A percentile compares a stretch with the other conserved stretches of the same genome.
These are phyloP conservation scores for Tilletia walkeri DNA, from an alignment of 1,284 basidiomycete genomes.

Conservation along the genomic window DNA sequence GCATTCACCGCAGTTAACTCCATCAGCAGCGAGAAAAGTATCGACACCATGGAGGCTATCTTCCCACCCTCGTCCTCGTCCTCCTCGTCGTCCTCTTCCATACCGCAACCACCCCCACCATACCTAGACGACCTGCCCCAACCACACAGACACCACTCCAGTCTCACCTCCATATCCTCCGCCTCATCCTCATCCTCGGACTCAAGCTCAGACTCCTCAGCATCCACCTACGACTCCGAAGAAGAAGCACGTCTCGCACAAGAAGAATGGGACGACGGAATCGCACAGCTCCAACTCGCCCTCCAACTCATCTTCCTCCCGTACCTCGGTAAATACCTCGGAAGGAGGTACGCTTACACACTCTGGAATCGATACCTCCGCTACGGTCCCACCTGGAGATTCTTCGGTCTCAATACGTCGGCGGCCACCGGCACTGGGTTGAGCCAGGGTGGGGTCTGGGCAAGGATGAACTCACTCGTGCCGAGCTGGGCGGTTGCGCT, in stretches of 20 bases:
- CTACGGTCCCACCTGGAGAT: background rate
- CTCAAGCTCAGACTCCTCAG: background rate
- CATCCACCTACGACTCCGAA: constrained; percentile 11
- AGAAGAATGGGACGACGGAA: constrained; percentile 37
- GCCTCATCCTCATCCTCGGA: background rate
- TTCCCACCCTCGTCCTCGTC: background rate
- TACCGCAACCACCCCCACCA: background rate
- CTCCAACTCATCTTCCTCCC: constrained; percentile 37
- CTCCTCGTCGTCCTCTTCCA: background rate
- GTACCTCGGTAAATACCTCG: constrained; percentile 37
- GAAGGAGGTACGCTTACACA: constrained; percentile 30
- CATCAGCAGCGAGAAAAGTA: background rate
- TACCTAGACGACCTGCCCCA: constrained; percentile 6
- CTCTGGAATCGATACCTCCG: constrained; percentile 12
- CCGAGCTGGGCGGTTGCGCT: background rate
- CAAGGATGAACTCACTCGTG: background rate
- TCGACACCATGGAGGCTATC: background rate
- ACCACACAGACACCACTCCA: background rate
- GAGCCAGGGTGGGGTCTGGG: background rate
- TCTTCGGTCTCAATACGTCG: background rate
- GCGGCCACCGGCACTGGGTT: background rate
- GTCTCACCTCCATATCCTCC: background rate
- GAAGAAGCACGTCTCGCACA: constrained; percentile 23
- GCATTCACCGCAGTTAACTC: too few relatives aligned
- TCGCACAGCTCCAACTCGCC: constrained; percentile 33